Percentiles rank a stretch among this genome's conserved stretches.
Conservation (phyloP, 129 eudicot species). For the Daucus carota region DNA sequence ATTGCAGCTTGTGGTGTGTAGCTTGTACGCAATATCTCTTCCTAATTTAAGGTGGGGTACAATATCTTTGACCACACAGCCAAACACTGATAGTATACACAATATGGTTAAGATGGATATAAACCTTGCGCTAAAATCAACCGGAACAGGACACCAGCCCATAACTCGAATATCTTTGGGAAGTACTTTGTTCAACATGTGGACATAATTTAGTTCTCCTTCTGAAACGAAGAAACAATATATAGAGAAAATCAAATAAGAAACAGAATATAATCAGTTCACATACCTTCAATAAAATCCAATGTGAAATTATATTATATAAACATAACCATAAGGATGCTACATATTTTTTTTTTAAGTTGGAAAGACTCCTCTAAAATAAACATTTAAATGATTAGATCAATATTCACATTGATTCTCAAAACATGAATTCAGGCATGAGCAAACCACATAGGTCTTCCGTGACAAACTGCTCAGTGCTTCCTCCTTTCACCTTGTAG, state of each 20-base stretch:
- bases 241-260: neutral
- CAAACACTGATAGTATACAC: neutral
- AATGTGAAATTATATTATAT: neutral
- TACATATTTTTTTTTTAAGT: neutral
- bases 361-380: neutral
- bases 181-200: slow-evolving; percentile 62
- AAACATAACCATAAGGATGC: neutral
- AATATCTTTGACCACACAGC: neutral
- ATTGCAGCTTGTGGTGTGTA: slow-evolving; percentile 1
- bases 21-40: neutral
- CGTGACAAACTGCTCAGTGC: slow-evolving; percentile 31
- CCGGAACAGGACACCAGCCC: slow-evolving; percentile 85
- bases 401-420: neutral
- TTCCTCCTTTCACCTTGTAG: slow-evolving; percentile 31
- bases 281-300: neutral
- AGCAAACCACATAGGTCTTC: slow-evolving; percentile 44
- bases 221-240: slow-evolving; percentile 23
- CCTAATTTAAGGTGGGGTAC: neutral
- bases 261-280: slow-evolving; percentile 8
- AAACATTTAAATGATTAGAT: neutral
- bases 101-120: slow-evolving; percentile 10
- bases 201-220: slow-evolving; percentile 77
- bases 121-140: slow-evolving; percentile 88
- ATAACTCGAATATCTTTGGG: slow-evolving; percentile 83
- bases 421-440: slow-evolving; percentile 9